These are phyloP conservation scores for Ceratocystis cacaofunesta DNA, from an alignment of 2,329 filamentous ascomycete species.

Conservation along the genomic window DNA sequence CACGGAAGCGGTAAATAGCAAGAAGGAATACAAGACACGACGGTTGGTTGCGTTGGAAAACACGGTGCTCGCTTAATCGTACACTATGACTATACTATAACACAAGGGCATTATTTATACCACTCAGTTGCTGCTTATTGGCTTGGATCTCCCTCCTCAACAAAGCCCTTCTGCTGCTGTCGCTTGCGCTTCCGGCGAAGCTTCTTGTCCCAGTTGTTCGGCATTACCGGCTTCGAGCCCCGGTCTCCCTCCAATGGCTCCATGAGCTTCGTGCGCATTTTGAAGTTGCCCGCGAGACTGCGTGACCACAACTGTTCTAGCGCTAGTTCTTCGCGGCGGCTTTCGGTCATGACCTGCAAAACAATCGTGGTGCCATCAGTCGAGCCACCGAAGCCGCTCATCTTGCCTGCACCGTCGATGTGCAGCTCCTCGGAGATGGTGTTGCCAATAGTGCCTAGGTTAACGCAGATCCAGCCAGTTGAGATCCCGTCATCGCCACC, in stretches of 20 bases:
- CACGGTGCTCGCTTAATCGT: neutral
- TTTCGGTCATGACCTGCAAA: slow-evolving; percentile 43
- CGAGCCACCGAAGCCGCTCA: slow-evolving; percentile 59
- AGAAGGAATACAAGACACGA: neutral
- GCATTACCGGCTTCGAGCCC: neutral
- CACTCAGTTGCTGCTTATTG: neutral
- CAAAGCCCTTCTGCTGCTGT: slow-evolving; percentile 10
- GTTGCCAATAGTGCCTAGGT: slow-evolving; percentile 57
- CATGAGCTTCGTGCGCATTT: slow-evolving; percentile 21
- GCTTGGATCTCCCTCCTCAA: neutral
- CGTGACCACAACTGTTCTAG: slow-evolving; percentile 39
- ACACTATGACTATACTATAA: slow-evolving; percentile 2
- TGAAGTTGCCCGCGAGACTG: slow-evolving; percentile 23
- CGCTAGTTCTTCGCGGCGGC: slow-evolving; percentile 36
- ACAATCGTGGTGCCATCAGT: slow-evolving; percentile 37
- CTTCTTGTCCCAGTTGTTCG: slow-evolving; percentile 16
- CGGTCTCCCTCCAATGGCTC: neutral
- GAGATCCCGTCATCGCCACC: slow-evolving; percentile 70
- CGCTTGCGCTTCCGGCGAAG: slow-evolving; percentile 14
- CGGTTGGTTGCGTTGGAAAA: neutral
- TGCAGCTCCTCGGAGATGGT: slow-evolving; percentile 31
- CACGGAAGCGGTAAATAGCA: neutral
- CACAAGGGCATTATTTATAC: neutral
- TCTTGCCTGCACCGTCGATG: slow-evolving; percentile 36
- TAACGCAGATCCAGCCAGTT: slow-evolving; percentile 93